Evolutionary conservation across 2,329 filamentous ascomycete species (phyloP), one percentile per base, ranked within the genome.

Genomic region (Lasiodiplodia theobromae): DNA sequence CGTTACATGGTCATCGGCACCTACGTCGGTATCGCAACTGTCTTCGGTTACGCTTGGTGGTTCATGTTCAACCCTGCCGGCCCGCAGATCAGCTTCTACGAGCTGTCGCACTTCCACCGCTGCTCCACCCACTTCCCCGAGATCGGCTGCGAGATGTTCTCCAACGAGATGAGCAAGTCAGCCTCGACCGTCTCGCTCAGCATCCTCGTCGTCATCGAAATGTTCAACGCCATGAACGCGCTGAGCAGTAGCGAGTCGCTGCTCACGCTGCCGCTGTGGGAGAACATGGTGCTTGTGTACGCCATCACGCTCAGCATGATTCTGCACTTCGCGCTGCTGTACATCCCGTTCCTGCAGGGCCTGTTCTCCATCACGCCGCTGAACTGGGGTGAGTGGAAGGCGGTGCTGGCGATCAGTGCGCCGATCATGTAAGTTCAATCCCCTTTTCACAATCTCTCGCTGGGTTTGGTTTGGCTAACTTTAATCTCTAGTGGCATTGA

Each of bases 41-140:
- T 99, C 23, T 94, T 91, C 76, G 96, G 96, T 56, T 99, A 99
- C 78, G 95, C 93, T n/a, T 99, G 96, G 96, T 99, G 94, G 93
- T 99, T 98, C 86, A 94, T 99, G 91, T 97, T 92, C 85, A 95
- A 98, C 83, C 83, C 89, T 10, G 89, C 90, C 73, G 96, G 96
- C 0, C 96, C 96, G 28, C 92, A 97, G 80, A 97, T 99, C 81
- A 89, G 86, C 71, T 97, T 98, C 84, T 91, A 87, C 80, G 93
- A 99, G 78, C 85, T 99, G 73, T 85, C 91, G 28, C 92, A 96
- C 83, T 99, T 98, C 89, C 96, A 99, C 84, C 90, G 91, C 78
- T 99, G 96, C 87, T 91, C 91, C 0, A 76, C 92, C 18, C 86
- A 93, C 69, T 98, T 97, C 83, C 88, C 94, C 0, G 91, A 95